Conservation (phyloP, 768 basidiomycete genomes). For the Mycena amicta region DNA sequence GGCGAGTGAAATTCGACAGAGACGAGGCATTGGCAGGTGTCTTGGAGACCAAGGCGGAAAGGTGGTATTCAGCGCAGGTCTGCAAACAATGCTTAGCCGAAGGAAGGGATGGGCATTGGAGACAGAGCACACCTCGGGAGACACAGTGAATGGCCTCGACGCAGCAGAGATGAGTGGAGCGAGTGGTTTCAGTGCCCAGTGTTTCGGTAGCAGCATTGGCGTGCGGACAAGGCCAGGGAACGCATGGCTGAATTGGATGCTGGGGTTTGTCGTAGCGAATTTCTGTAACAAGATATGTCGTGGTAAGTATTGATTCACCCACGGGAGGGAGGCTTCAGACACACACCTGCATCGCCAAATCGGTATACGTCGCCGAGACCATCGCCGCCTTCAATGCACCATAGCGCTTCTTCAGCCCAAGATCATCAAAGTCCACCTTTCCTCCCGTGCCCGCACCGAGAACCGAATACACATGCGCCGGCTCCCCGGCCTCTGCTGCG, state of each 20-base stretch:
- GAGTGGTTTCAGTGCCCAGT: slow-evolving; percentile 14
- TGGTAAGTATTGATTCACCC: too few relatives aligned
- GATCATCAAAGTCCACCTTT: slow-evolving; percentile 35
- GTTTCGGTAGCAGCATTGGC: slow-evolving; percentile 23
- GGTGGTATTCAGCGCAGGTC: slow-evolving; percentile 22
- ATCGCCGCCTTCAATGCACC: slow-evolving; percentile 25
- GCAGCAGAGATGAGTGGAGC: slow-evolving; percentile 13
- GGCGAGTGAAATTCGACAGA: slow-evolving; percentile 16
- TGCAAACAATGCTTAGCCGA: neutral
- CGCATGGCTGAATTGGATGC: slow-evolving; percentile 37
- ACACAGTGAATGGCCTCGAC: slow-evolving; percentile 16
- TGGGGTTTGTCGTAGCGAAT: slow-evolving; percentile 34
- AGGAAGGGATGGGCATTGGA: neutral
- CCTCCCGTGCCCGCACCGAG: slow-evolving; percentile 34
- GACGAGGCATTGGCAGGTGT: neutral
- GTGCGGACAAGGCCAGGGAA: slow-evolving; percentile 41
- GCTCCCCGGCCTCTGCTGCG: slow-evolving; percentile 37
- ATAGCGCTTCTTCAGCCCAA: slow-evolving; percentile 39
- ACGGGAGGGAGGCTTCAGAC: too few relatives aligned
- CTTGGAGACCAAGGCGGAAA: slow-evolving; percentile 15
- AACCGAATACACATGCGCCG: slow-evolving; percentile 39
- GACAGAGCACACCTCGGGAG: slow-evolving; percentile 11
- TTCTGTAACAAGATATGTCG: slow-evolving; percentile 31
- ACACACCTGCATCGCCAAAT: slow-evolving; percentile 38
- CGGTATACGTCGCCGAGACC: slow-evolving; percentile 33